These are phyloP conservation scores for Geotrichum ghanense DNA, from an alignment of 805 yeast species.

Conservation along the genomic window DNA sequence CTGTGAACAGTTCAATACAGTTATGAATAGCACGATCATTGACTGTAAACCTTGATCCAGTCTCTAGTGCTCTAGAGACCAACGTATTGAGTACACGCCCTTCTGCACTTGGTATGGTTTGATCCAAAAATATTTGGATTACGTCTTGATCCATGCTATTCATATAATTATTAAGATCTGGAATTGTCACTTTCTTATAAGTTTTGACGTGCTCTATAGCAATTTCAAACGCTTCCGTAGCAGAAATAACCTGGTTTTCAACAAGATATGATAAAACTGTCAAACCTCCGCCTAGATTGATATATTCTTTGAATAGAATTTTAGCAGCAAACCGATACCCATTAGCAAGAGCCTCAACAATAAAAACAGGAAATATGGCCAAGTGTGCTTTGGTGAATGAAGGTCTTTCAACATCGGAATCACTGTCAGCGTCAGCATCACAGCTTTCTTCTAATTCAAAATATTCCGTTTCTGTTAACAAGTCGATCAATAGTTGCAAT, in stretches of 20 bases:
- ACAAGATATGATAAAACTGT: not conserved
- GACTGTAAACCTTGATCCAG: not conserved
- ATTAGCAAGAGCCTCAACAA: not conserved
- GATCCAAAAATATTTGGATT: not conserved
- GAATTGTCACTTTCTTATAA: not conserved
- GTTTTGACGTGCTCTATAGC: not conserved
- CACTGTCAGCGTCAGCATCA: not conserved
- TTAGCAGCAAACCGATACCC: not conserved
- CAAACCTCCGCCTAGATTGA: not conserved
- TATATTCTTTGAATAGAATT: not conserved
- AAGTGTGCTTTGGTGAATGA: not conserved
- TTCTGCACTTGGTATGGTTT: not conserved
- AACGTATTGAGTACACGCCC: not conserved
- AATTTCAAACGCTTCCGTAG: not conserved
- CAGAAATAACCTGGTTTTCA: not conserved
- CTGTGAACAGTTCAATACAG: not conserved
- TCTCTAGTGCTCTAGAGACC: not conserved
- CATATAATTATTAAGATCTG: not conserved
- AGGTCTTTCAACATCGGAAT: not conserved
- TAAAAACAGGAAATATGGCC: not conserved
- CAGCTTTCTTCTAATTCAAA: no score
- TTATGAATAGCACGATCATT: not conserved
- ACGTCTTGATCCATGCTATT: not conserved
- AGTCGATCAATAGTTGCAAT: not conserved
- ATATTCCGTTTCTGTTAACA: not conserved